Evolutionary conservation across 352 stramenopile species (phyloP).

Genomic region (Globisporangium perplexum): DNA sequence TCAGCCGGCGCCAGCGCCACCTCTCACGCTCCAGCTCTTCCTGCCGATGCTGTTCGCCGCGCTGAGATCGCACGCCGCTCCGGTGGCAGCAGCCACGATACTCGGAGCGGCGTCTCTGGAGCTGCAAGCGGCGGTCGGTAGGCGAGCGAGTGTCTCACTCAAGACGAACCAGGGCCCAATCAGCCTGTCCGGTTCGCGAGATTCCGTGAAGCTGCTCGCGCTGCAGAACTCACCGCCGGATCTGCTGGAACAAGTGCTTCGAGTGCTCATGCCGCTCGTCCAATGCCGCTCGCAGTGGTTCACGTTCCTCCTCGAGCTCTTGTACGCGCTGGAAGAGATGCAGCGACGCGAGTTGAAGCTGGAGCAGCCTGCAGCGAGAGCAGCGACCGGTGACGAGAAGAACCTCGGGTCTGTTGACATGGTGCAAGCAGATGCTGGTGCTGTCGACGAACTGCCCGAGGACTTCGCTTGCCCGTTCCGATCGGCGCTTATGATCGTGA

Average conservation of each 20-base stretch:
- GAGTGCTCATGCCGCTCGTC: slow-evolving; percentile 16
- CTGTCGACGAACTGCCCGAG: too few species aligned
- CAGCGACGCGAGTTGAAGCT: background rate
- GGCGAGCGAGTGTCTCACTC: background rate
- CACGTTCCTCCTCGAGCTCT: slow-evolving; percentile 19
- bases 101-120: background rate
- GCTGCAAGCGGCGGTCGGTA: background rate
- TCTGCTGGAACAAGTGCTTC: slow-evolving; percentile 14
- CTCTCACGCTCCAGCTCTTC: slow-evolving; percentile 25
- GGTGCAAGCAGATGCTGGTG: too few species aligned
- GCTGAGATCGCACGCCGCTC: background rate
- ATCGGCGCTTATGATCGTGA: background rate
- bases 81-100: background rate
- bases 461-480: background rate
- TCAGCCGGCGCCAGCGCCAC: slow-evolving; percentile 3
- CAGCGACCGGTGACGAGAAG: too few species aligned
- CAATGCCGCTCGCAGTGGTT: slow-evolving; percentile 17
- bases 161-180: background rate
- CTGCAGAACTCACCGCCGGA: background rate
- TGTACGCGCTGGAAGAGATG: slow-evolving; percentile 3
- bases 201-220: background rate
- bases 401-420: too few species aligned
- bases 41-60: slow-evolving; percentile 25
- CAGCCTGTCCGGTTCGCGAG: background rate
- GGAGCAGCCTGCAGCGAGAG: background rate